Conservation (phyloP, 768 basidiomycete genomes). For the Phanerochaete sordida region DNA sequence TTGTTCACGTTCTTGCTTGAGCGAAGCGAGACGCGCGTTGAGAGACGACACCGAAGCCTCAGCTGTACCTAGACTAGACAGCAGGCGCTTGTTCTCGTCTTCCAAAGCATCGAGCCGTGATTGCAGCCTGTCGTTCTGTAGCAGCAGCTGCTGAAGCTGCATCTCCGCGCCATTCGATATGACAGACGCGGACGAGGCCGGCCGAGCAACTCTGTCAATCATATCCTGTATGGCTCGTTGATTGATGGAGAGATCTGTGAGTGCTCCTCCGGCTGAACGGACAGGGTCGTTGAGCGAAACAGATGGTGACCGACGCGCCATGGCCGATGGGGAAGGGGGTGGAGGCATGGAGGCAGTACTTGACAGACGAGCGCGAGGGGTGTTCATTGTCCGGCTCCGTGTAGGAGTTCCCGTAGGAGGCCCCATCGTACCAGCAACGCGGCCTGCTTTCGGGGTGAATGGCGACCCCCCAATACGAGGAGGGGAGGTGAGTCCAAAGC, state of each 20-base stretch:
- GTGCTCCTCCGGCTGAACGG: constrained; percentile 5
- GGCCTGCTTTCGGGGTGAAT: constrained; percentile 64
- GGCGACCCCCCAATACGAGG: constrained; percentile 46
- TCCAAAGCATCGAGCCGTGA: constrained; percentile 57
- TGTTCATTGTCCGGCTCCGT: constrained; percentile 35
- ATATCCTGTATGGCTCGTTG: constrained; percentile 45
- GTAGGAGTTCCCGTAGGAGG: constrained; percentile 39
- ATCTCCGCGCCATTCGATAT: constrained; percentile 21
- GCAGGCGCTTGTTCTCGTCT: constrained; percentile 65
- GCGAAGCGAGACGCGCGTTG: constrained; percentile 16
- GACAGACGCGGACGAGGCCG: constrained; percentile 31
- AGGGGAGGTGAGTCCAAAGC: constrained; percentile 31
- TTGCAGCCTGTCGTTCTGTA: constrained; percentile 39
- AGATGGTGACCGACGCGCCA: constrained; percentile 26
- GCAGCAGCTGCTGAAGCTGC: constrained; percentile 30
- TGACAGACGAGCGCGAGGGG: constrained; percentile 64
- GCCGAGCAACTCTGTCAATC: constrained; percentile 42
- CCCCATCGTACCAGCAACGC: constrained; percentile 34
- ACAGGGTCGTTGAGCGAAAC: constrained; percentile 35
- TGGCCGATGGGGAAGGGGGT: constrained; percentile 54
- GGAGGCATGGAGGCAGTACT: constrained; percentile 82
- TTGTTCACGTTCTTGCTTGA: constrained; percentile 45
- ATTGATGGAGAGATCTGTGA: constrained; percentile 34
- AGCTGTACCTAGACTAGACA: constrained; percentile 18
- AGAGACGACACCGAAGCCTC: constrained; percentile 13